Base-by-base conservation (phyloP, 2,329 filamentous ascomycete genomes). In the Hypoxylon sp. region DNA sequence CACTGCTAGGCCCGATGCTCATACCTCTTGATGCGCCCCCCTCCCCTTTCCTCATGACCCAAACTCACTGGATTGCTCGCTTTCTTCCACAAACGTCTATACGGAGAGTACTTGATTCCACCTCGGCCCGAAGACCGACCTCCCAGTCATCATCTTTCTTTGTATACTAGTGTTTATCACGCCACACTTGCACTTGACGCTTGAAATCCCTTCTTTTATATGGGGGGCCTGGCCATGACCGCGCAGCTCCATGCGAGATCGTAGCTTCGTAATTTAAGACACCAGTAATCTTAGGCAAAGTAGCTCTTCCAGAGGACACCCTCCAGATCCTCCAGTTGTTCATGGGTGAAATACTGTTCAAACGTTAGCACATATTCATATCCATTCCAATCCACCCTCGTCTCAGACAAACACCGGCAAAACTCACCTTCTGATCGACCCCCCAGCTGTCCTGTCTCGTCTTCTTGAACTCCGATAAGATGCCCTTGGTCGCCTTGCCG, bases 241-340 rank as follows among this genome's bases (percentile, higher is more conserved):
- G 34, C 34, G 34, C 17, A 26, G 20, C 30, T 17, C 10, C 26
- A 15, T 7, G 32, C 32, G n/a, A 37, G 19, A 24, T n/a, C 24
- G 17, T n/a, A 28, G n/a, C 26, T 13, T n/a, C n/a, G n/a, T n/a
- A n/a, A n/a, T n/a, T n/a, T n/a, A 13, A 26, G 34, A 30, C 22
- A 20, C 19, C 26, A 43, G 34, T 13, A 2, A 13, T 57, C 32
- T 60, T 81, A 97, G 41, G 94, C 96, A 82, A 99, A 99, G 77
- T 99, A 99, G 78, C 94, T 98, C 89, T 99, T 99, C 95, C 95
- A 99, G 54, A 99, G 82, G 49, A 99, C 96, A 54, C 95, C 95
- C 73, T 97, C 94, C 62, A 99, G 79, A 75, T 98, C 94, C 77
- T 98, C 95, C 10, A 99, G 82, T 74, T 99, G 94, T 71, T 98